Conservation (phyloP, 192 early-diverging fungal genomes). For the Coemansia sp. region DNA sequence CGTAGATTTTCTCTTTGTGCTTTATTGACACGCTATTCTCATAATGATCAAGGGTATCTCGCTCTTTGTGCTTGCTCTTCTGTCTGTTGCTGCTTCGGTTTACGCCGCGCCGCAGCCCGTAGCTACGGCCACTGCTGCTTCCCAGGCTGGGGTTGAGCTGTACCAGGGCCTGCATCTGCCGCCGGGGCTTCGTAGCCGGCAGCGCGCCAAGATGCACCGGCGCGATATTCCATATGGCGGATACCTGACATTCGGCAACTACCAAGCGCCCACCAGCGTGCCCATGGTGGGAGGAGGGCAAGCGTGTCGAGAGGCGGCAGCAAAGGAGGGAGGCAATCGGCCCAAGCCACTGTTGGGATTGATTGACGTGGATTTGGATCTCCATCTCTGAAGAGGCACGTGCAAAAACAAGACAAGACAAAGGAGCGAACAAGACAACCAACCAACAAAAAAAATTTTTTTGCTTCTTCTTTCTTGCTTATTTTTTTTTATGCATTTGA, state of each 20-base stretch:
- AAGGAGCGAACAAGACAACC: too few species aligned
- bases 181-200: constrained; percentile 12
- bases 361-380: constrained; percentile 14
- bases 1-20: neutral
- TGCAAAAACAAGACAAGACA: neutral
- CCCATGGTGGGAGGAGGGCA: neutral
- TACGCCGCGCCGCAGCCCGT: neutral
- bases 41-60: neutral
- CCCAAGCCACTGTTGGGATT: constrained; percentile 8
- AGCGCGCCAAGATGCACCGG: neutral
- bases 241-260: constrained; percentile 3
- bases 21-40: neutral
- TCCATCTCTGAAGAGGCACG: constrained; percentile 10
- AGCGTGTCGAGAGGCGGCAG: too few species aligned
- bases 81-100: neutral
- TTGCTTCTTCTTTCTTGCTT: neutral
- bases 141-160: neutral
- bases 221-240: constrained; percentile 29
- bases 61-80: neutral
- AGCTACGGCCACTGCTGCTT: neutral
- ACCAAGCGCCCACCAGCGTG: neutral
- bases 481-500: neutral
- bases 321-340: neutral
- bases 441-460: neutral
- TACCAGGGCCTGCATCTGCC: constrained; percentile 30